phyloP scores from a whole-genome alignment of 257 asterid species.

The Knoxia roxburghii region DNA sequence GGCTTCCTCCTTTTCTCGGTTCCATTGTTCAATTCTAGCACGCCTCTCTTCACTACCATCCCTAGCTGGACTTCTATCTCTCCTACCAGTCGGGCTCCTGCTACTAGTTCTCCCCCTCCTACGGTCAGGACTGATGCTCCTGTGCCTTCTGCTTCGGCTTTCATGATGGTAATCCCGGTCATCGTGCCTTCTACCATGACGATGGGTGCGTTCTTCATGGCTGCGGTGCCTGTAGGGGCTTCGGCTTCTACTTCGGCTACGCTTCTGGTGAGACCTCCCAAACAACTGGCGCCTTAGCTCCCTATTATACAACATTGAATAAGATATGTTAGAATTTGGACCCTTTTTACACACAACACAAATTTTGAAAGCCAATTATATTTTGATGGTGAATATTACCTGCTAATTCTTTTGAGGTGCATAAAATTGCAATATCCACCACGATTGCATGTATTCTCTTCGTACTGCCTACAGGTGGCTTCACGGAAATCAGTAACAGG shows the following conservation, averaged over 20 bases:
- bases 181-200: conserved; percentile 73
- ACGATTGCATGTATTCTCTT: conserved; percentile 91
- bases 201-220: conserved; percentile 70
- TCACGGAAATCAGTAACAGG: conserved; percentile 98
- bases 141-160: conserved; percentile 65
- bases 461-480: conserved; percentile 97
- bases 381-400: conserved; percentile 44
- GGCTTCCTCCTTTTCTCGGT: conserved; percentile 78
- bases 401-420: conserved; percentile 94
- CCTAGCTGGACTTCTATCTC: conserved; percentile 70
- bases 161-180: conserved; percentile 60
- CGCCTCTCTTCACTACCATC: conserved; percentile 98
- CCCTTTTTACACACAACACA: neutral
- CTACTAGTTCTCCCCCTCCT: conserved; percentile 57
- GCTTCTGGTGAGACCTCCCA: conserved; percentile 63
- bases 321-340: neutral
- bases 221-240: conserved; percentile 92
- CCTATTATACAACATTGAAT: conserved; percentile 3
- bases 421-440: conserved; percentile 99
- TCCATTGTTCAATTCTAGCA: conserved; percentile 95
- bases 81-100: conserved; percentile 69
- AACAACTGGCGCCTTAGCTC: conserved; percentile 67
- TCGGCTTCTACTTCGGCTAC: conserved; percentile 58
- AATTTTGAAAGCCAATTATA: neutral
- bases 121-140: conserved; percentile 55